phyloP scores from a whole-genome alignment of 805 yeast genomes.

The Lachancea dasiensis region DNA sequence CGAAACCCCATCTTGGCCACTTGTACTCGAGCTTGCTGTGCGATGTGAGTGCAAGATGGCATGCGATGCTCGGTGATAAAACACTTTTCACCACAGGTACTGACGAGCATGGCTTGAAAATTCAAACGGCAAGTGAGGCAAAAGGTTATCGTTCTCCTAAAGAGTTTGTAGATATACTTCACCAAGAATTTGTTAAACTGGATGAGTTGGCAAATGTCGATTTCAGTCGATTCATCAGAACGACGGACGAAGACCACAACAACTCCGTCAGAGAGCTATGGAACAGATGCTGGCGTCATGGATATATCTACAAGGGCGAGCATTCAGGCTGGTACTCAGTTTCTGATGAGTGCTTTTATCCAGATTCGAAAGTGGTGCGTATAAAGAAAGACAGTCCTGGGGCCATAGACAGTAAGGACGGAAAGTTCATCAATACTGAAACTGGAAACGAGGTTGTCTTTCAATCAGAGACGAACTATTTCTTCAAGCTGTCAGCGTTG shows the following conservation, averaged over 20 bases:
- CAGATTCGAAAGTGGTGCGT: constrained; percentile 62
- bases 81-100: constrained; percentile 81
- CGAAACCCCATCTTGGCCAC: constrained; percentile 91
- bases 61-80: constrained; percentile 38
- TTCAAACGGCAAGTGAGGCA: constrained; percentile 73
- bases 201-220: constrained; percentile 53
- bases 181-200: constrained; percentile 55
- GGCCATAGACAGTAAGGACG: constrained; percentile 21
- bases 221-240: constrained; percentile 77
- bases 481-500: constrained; percentile 66
- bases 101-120: constrained; percentile 94
- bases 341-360: constrained; percentile 90
- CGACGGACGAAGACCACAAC: constrained; percentile 80
- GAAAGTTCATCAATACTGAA: constrained; percentile 43
- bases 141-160: constrained; percentile 48
- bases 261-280: constrained; percentile 64
- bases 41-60: constrained; percentile 78
- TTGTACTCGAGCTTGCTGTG: constrained; percentile 79
- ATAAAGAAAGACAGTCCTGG: constrained; percentile 31
- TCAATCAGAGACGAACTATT: constrained; percentile 81
- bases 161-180: constrained; percentile 64
- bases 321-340: constrained; percentile 95
- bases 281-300: constrained; percentile 52
- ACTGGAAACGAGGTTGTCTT: constrained; percentile 69
- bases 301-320: constrained; percentile 69